phyloP scores from a whole-genome alignment of 2,329 filamentous ascomycete genomes.

The Cladobotryum protrusum region DNA sequence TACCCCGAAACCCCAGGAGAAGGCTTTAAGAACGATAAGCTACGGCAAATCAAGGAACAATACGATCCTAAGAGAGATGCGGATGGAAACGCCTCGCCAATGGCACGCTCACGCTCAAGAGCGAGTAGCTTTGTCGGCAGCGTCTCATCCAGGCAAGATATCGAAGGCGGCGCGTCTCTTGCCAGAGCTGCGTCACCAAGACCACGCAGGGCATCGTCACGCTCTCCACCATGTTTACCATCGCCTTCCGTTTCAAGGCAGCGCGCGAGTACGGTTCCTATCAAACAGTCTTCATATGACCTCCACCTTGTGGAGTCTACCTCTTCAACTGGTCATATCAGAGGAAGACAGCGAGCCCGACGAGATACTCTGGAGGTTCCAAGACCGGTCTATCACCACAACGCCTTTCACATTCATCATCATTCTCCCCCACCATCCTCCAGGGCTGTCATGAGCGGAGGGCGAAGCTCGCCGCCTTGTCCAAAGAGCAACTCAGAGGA shows the following conservation, averaged over 20 bases:
- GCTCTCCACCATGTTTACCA: constrained; percentile 4
- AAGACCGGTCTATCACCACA: background rate
- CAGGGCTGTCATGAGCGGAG: background rate
- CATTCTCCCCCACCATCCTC: background rate
- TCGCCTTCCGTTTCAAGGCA: background rate
- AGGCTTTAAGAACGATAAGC: constrained; percentile 12
- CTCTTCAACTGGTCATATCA: background rate
- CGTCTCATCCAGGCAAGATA: constrained; percentile 1
- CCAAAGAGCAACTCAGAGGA: background rate
- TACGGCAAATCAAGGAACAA: constrained; percentile 32
- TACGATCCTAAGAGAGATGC: constrained; percentile 33
- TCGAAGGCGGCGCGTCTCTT: background rate
- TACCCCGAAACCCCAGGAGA: constrained; percentile 55
- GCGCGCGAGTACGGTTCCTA: constrained; percentile 12
- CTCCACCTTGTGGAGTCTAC: background rate
- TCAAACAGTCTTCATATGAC: background rate
- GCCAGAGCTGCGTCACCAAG: constrained; percentile 8
- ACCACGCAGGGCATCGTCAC: background rate
- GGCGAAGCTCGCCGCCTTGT: background rate
- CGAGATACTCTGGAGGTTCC: constrained; percentile 16
- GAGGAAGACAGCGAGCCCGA: constrained; percentile 9
- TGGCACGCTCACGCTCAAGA: constrained; percentile 26
- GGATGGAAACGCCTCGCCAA: constrained; percentile 25
- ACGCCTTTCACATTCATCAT: background rate
- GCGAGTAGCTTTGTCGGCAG: constrained; percentile 29